Evolutionary conservation across 2,329 filamentous ascomycete genomes (phyloP), one percentile per base, ranked within the genome.

Genomic region (Xylaria sp.): DNA sequence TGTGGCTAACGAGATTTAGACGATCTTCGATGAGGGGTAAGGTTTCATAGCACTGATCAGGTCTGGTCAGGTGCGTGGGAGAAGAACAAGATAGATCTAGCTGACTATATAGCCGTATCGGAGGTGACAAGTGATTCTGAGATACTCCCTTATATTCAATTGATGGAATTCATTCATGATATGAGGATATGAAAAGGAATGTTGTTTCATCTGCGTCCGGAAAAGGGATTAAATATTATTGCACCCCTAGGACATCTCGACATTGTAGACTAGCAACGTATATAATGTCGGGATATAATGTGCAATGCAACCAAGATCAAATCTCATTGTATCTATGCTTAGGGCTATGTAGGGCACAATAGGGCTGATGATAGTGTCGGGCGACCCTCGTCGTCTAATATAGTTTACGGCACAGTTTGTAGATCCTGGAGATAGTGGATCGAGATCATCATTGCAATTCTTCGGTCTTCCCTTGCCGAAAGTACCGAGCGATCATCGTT

Each of bases 351-450:
- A 34, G 23, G 28, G 34, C 4, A 25, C 39, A 5, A 23, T 25
- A 52, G 30, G 36, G 32, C 30, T 52, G 36, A 60, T 20, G 12
- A 60, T 60, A n/a, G 7, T 34, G 23, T 43, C 18, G 15, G 13
- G 23, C 12, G 20, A 56, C n/a, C 2, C 20, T 55, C 28, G 4
- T 50, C 32, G 20, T 56, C 53, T 36, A 58, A 18, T 32, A 18
- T 23, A 30, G 23, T 56, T 41, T 10, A 39, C 30, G 32, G 9
- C 2, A 23, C n/a, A 7, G 5, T 28, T 53, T 28, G 67, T 25
- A 58, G 55, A 69, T 67, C 53, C 45, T 41, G 58, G 45, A 41
- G 55, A 53, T 53, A 53, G 63, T 55, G 52, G 63, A 63, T 63
- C 52, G 18, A 43, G 60, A 67, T 64, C 52, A 56, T 30, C 65